Base-by-base conservation (phyloP, 441 rosid genomes). In the Populus hybrid region DNA sequence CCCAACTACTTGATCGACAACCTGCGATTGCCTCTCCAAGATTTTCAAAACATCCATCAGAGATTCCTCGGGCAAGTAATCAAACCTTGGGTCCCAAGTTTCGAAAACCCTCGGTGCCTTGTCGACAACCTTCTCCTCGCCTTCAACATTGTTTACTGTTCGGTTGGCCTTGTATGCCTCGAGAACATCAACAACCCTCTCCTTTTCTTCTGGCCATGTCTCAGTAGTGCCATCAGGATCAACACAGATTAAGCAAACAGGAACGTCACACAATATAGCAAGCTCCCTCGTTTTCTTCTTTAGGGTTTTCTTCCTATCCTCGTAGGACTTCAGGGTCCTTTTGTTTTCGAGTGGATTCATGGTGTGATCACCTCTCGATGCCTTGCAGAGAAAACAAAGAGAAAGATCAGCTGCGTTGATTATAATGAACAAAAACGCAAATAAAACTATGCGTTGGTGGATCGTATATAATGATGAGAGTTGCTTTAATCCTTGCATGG, bases 241-340 rank as follows among this genome's bases (percentile, higher is more conserved):
- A 73, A 59, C 35, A 36, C 53, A 73, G 21, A 59, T 2, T 3
- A 35, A 11, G 68, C 76, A 61, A 61, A 73, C 76, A 5, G 46
- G 40, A 16, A 35, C 10, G 2, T 36, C 69, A 23, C 53, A 73
- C 50, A 73, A 36, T 3, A 53, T 34, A 5, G 35, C 28, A 34
- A 73, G 69, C 36, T 73, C 69, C 6, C 7, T 30, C 6, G 75
- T 46, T 61, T 72, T 72, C 75, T 73, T 73, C 75, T 73, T 21
- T 11, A 73, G 26, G 23, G 75, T 73, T 3, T n/a, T 34, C 26
- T 59, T 59, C 75, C 46, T n/a, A 26, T 34, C 28, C 67, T 4
- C 21, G 50, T 38, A 70, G n/a, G 59, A 50, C 59, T 50, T 50
- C 5, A 2, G 5, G 30, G 30, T 28, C 30, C 36, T 34, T 34